phyloP scores from a whole-genome alignment of 2,329 filamentous ascomycete species.

The Rutstroemia sp. region DNA sequence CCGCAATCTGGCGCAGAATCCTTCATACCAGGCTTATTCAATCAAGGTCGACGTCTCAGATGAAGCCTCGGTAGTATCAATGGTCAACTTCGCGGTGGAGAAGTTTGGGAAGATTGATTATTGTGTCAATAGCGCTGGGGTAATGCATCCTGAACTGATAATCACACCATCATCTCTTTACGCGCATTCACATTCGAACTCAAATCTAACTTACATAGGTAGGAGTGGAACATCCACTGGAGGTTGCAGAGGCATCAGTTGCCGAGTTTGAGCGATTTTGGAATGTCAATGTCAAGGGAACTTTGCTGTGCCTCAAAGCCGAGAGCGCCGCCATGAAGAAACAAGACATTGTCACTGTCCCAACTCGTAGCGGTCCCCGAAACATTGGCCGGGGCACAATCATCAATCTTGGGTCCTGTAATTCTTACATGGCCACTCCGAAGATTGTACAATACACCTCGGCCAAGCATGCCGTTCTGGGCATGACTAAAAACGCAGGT shows the following conservation, averaged over 20 bases:
- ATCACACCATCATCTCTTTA: neutral
- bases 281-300: constrained; percentile 6
- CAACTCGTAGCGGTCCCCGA: neutral
- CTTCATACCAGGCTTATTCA: neutral
- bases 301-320: constrained; percentile 2
- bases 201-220: neutral
- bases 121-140: constrained; percentile 11
- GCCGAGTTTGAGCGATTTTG: constrained; percentile 9
- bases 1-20: neutral
- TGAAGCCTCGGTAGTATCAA: neutral
- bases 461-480: constrained; percentile 12
- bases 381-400: constrained; percentile 3
- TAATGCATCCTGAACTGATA: neutral
- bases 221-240: neutral
- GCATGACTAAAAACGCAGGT: constrained; percentile 9
- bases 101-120: constrained; percentile 13
- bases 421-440: constrained; percentile 7
- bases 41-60: constrained; percentile 4
- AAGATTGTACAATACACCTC: constrained; percentile 10
- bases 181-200: too few relatives aligned
- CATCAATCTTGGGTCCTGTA: constrained; percentile 11
- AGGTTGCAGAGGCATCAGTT: constrained; percentile 3
- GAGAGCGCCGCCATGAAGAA: constrained; percentile 1
- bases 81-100: neutral
- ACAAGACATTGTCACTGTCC: neutral